Evolutionary conservation across 345 rosid species (phyloP).

Genomic region (Cochlearia excelsa): DNA sequence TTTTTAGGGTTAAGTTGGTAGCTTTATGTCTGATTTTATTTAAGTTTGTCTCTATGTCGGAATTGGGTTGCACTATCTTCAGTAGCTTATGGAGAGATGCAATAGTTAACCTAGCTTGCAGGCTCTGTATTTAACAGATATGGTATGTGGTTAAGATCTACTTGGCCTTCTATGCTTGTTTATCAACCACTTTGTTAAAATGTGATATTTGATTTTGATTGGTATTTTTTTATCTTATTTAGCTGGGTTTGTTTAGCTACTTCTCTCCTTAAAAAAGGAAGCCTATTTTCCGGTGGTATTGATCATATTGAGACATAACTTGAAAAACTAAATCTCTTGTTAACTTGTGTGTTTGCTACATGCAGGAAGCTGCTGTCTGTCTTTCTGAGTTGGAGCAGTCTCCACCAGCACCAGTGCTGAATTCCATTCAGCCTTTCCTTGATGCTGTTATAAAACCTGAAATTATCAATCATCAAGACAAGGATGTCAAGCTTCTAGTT

Average conservation of each 20-base stretch:
- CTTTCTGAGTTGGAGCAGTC: constrained; percentile 91
- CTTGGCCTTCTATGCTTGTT: constrained; percentile 7
- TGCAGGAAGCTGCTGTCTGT: constrained; percentile 83
- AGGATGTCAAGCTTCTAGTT: constrained; percentile 88
- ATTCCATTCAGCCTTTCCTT: constrained; percentile 78
- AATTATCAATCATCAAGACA: constrained; percentile 85
- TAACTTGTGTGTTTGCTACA: constrained; percentile 26
- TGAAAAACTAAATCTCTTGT: not conserved
- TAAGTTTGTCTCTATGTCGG: not conserved
- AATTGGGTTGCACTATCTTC: constrained; percentile 4
- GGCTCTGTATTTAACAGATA: not conserved
- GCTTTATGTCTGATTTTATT: not conserved
- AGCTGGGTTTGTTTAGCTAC: constrained; percentile 7
- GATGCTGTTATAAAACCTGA: constrained; percentile 77
- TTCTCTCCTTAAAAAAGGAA: constrained; percentile 1
- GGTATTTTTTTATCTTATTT: not conserved
- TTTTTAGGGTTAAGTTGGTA: constrained; percentile 5
- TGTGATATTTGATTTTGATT: constrained; percentile 13
- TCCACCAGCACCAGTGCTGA: constrained; percentile 57
- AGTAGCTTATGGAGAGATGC: not conserved
- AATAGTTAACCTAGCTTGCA: not conserved
- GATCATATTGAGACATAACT: constrained; percentile 9
- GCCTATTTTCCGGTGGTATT: not conserved
- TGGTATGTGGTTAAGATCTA: not conserved
- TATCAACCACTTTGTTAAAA: constrained; percentile 12